Evolutionary conservation across 768 basidiomycete species (phyloP).

Genomic region (Boletus subcaerulescens): DNA sequence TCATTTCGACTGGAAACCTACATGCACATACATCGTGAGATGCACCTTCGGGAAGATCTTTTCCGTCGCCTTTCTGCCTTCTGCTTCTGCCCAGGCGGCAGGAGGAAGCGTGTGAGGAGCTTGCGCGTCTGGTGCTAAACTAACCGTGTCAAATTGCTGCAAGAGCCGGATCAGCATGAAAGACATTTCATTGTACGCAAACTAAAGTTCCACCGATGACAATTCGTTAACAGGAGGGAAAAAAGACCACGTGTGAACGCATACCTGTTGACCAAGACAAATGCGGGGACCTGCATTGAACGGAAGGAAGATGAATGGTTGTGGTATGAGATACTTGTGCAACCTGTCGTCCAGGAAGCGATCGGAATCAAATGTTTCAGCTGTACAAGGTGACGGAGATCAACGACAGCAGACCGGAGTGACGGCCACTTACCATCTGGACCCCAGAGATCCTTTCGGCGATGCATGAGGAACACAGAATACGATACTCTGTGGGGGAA

Average conservation of each 20-base stretch:
- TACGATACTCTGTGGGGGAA: constrained; percentile 35
- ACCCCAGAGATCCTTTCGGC: constrained; percentile 66
- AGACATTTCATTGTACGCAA: constrained; percentile 58
- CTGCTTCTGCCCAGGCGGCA: constrained; percentile 40
- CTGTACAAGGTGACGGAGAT: constrained; percentile 29
- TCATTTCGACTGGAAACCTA: constrained; percentile 18
- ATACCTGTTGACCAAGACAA: constrained; percentile 52
- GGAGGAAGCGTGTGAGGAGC: constrained; percentile 47
- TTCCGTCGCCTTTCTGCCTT: constrained; percentile 50
- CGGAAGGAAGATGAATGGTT: constrained; percentile 69
- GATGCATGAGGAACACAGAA: constrained; percentile 64
- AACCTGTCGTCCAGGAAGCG: constrained; percentile 66
- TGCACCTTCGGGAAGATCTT: constrained; percentile 50
- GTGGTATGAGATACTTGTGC: constrained; percentile 57
- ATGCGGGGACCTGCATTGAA: constrained; percentile 59
- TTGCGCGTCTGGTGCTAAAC: constrained; percentile 45
- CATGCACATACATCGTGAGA: constrained; percentile 52
- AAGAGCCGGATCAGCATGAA: constrained; percentile 62
- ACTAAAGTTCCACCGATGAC: constrained; percentile 28
- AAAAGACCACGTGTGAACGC: background rate
- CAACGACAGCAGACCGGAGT: background rate
- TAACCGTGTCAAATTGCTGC: constrained; percentile 53
- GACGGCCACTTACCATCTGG: constrained; percentile 50
- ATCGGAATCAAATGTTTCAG: constrained; percentile 67
- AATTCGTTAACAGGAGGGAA: background rate